A percentile compares a stretch with the other conserved stretches of the same genome.
These are phyloP conservation scores for Calocera cornea DNA, from an alignment of 768 basidiomycete species.

Conservation along the genomic window DNA sequence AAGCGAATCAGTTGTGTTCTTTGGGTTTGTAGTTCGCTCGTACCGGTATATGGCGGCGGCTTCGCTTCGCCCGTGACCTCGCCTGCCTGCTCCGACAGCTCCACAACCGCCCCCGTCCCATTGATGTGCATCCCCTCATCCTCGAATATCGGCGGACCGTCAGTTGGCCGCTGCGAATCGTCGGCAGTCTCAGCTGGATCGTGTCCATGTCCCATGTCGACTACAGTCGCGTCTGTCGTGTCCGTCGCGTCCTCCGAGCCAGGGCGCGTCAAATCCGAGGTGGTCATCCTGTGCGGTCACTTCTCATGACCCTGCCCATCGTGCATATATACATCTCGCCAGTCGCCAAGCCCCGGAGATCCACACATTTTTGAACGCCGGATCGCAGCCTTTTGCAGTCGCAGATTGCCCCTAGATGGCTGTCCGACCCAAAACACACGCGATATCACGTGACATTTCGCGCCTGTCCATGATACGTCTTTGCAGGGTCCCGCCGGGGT, in stretches of 20 bases:
- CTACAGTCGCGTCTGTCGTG: too few species aligned
- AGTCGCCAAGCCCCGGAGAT: too few species aligned
- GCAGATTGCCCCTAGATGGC: too few species aligned
- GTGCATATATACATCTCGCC: too few species aligned
- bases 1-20: background rate
- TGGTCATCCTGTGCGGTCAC: too few species aligned
- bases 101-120: background rate
- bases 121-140: background rate
- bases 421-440: background rate
- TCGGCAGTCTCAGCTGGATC: too few species aligned
- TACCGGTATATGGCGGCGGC: background rate
- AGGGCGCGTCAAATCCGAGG: too few species aligned
- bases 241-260: too few species aligned
- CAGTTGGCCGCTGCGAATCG: background rate
- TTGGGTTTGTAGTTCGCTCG: background rate
- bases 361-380: background rate
- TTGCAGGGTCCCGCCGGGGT: background rate
- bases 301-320: too few species aligned
- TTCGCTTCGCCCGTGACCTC: too few species aligned
- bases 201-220: too few species aligned
- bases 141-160: background rate
- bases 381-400: background rate
- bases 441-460: background rate
- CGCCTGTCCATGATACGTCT: background rate
- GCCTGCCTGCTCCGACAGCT: background rate